These are phyloP conservation scores for Entomophthora muscae DNA, from an alignment of 371 early-diverging fungal genomes.

Conservation along the genomic window DNA sequence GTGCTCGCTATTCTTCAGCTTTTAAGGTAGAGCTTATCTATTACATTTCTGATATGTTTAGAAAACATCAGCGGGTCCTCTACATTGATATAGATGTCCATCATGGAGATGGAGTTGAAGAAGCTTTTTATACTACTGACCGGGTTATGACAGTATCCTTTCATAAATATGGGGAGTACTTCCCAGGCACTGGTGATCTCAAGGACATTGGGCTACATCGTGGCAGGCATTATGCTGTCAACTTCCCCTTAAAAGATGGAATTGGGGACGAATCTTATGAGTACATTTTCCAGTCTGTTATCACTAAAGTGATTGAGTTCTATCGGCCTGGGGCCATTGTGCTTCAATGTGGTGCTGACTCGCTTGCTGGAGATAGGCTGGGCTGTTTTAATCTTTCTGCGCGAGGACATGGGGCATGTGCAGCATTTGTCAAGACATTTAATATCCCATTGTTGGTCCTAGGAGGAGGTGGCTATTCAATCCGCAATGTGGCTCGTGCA, in stretches of 20 bases:
- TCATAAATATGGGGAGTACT: constrained; percentile 98
- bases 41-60: constrained; percentile 13
- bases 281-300: constrained; percentile 68
- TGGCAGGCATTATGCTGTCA: constrained; percentile 89
- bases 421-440: constrained; percentile 82
- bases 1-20: constrained; percentile 93
- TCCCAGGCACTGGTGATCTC: constrained; percentile 94
- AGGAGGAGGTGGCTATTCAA: constrained; percentile 99
- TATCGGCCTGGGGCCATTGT: constrained; percentile 94
- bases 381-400: constrained; percentile 98
- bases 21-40: constrained; percentile 30
- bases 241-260: constrained; percentile 95
- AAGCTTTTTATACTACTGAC: constrained; percentile 98
- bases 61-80: constrained; percentile 85
- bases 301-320: constrained; percentile 65
- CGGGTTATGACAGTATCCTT: constrained; percentile 98
- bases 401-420: constrained; percentile 77
- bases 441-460: constrained; percentile 86
- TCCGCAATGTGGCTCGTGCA: constrained; percentile 91
- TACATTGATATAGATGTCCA: constrained; percentile 99
- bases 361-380: constrained; percentile 91
- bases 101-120: constrained; percentile 99
- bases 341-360: constrained; percentile 99
- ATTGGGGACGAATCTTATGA: constrained; percentile 92
- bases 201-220: constrained; percentile 69